Percentiles rank a stretch among this genome's conserved stretches.
Conservation (phyloP, 2,329 filamentous ascomycete genomes). For the Ophiostoma piceae region DNA sequence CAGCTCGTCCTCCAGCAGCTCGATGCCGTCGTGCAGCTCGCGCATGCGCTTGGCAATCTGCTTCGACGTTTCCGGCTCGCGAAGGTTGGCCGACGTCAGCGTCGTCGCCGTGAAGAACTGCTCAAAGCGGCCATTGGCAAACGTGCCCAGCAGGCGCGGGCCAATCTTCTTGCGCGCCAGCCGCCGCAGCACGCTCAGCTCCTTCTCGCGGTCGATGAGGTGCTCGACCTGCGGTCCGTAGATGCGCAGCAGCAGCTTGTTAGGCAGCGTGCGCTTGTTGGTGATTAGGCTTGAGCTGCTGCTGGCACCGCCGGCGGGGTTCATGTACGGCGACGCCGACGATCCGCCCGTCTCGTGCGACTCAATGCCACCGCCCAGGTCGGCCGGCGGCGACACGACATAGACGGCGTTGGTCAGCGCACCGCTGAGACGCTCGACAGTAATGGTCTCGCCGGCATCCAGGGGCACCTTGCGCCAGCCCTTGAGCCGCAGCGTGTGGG, state of each 20-base stretch:
- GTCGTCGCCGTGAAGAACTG: constrained; percentile 84
- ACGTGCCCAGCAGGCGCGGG: constrained; percentile 83
- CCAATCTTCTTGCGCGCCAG: constrained; percentile 90
- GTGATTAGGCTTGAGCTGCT: constrained; percentile 29
- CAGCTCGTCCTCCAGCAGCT: constrained; percentile 72
- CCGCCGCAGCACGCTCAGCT: constrained; percentile 78
- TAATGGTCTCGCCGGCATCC: constrained; percentile 61
- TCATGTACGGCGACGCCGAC: constrained; percentile 25
- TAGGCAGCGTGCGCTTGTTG: constrained; percentile 34
- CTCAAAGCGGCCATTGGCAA: constrained; percentile 91
- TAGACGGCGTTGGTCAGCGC: constrained; percentile 96
- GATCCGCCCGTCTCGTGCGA: not conserved
- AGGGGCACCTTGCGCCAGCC: constrained; percentile 82
- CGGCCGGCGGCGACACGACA: constrained; percentile 75
- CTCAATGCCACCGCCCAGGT: constrained; percentile 39
- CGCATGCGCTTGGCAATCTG: constrained; percentile 98
- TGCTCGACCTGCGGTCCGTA: constrained; percentile 95
- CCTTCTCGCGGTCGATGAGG: constrained; percentile 87
- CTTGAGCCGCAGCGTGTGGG: constrained; percentile 83
- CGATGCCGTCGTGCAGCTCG: constrained; percentile 89
- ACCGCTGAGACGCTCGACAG: constrained; percentile 74
- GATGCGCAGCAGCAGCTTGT: constrained; percentile 79
- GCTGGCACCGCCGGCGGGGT: constrained; percentile 28
- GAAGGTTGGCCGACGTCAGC: constrained; percentile 69
- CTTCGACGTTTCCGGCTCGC: constrained; percentile 74